phyloP scores from a whole-genome alignment of 2,329 filamentous ascomycete species.

The Ilyonectria mors-panacis region DNA sequence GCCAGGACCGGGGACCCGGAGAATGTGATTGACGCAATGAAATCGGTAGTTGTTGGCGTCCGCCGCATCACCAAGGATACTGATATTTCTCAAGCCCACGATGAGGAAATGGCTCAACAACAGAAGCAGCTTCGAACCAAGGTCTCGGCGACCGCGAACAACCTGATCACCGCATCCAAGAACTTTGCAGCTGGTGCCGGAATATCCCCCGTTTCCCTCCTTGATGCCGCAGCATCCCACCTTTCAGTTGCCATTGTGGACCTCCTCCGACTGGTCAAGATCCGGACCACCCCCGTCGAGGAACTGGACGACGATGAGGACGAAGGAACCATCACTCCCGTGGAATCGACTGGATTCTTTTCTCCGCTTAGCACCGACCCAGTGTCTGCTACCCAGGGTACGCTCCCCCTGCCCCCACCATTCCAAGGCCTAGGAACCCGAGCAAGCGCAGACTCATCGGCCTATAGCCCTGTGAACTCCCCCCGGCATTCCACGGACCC shows the following conservation, averaged over 20 bases:
- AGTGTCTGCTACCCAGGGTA: conserved; percentile 52
- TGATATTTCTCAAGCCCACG: conserved; percentile 68
- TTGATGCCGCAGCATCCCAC: conserved; percentile 95
- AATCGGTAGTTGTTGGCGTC: conserved; percentile 85
- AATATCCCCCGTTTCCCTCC: conserved; percentile 90
- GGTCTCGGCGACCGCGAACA: conserved; percentile 95
- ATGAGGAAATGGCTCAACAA: conserved; percentile 69
- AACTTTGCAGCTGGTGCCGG: conserved; percentile 89
- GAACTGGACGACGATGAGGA: conserved; percentile 87
- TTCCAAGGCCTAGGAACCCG: conserved; percentile 73
- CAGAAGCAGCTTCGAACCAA: conserved; percentile 82
- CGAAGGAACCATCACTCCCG: conserved; percentile 75
- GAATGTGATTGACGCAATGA: conserved; percentile 87
- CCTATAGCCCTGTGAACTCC: conserved; percentile 81
- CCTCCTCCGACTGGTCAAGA: conserved; percentile 86
- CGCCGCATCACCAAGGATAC: conserved; percentile 89
- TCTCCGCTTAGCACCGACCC: conserved; percentile 66
- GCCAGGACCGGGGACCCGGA: conserved; percentile 82
- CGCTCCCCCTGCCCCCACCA: conserved; percentile 66
- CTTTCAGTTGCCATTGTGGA: conserved; percentile 89
- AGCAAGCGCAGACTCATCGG: conserved; percentile 78
- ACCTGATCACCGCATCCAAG: conserved; percentile 93
- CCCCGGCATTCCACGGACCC: conserved; percentile 71
- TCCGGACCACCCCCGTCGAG: conserved; percentile 80
- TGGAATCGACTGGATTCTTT: conserved; percentile 79